A percentile compares a stretch with the other conserved stretches of the same genome.
phyloP scores from a whole-genome alignment of 129 eudicot species.

The Helichrysum umbraculigerum region DNA sequence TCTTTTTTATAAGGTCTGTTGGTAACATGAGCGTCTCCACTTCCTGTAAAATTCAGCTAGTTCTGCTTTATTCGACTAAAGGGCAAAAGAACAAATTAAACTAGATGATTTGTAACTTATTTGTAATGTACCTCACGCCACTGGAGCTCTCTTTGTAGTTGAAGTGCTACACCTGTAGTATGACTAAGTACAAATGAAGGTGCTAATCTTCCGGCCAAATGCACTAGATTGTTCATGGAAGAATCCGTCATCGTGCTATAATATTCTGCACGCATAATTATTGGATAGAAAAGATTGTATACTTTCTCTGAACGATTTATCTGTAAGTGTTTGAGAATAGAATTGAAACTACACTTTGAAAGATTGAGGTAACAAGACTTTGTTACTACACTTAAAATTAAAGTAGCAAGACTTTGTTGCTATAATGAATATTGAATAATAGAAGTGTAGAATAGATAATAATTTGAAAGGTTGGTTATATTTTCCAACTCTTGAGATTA shows the following conservation, averaged over 20 bases:
- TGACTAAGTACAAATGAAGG: constrained; percentile 21
- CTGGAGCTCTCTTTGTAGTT: neutral
- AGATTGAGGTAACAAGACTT: too few species aligned
- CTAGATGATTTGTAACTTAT: neutral
- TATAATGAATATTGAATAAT: too few species aligned
- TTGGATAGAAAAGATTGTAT: constrained; percentile 4
- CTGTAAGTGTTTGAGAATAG: too few species aligned
- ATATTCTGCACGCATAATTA: too few species aligned
- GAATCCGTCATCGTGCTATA: too few species aligned
- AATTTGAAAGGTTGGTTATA: too few species aligned
- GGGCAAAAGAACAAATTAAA: neutral
- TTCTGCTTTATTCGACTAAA: neutral
- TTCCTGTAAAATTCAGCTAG: constrained; percentile 13
- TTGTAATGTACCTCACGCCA: constrained; percentile 25
- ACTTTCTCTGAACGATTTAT: constrained; percentile 15
- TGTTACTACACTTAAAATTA: too few species aligned
- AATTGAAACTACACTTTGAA: too few species aligned
- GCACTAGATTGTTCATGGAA: constrained; percentile 21
- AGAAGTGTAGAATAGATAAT: too few species aligned
- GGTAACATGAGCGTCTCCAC: constrained; percentile 25
- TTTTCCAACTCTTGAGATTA: too few species aligned
- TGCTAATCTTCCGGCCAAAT: constrained; percentile 26
- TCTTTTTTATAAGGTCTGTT: neutral
- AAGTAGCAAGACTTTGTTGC: too few species aligned
- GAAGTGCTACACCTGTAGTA: constrained; percentile 31